phyloP scores from a whole-genome alignment of 148 eudicot genomes.

The Rhododendron henanense region DNA sequence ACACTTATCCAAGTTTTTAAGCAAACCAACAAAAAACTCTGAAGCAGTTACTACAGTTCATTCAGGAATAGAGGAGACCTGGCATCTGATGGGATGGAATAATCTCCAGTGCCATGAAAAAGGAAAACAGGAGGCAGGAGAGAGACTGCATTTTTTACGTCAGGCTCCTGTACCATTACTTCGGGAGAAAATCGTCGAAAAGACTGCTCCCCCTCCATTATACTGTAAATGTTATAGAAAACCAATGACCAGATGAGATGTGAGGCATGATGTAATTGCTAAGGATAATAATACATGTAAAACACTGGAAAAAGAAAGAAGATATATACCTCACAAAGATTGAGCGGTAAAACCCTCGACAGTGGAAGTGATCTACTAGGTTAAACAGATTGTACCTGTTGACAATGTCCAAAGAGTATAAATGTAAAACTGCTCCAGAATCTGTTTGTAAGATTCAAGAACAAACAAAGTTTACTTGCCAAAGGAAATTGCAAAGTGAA shows the following conservation, averaged over 20 bases:
- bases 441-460: background rate
- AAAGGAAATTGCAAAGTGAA: background rate
- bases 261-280: background rate
- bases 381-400: constrained; percentile 79
- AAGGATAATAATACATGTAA: background rate
- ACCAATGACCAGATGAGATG: constrained; percentile 13
- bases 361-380: constrained; percentile 82
- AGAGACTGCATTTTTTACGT: constrained; percentile 53
- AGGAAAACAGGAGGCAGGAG: constrained; percentile 72
- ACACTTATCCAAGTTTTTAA: background rate
- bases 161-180: constrained; percentile 67
- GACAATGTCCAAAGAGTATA: constrained; percentile 19
- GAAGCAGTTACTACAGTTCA: background rate
- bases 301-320: background rate
- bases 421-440: background rate
- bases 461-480: background rate
- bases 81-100: constrained; percentile 82
- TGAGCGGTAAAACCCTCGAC: constrained; percentile 74
- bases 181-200: constrained; percentile 75
- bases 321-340: constrained; percentile 59
- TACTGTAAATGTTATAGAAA: constrained; percentile 32
- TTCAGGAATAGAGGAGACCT: constrained; percentile 41
- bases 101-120: constrained; percentile 93
- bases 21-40: background rate
- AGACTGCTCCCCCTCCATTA: constrained; percentile 93